A percentile compares a stretch with the other conserved stretches of the same genome.
These are phyloP conservation scores for Biscutella laevigata DNA, from an alignment of 441 rosid genomes.

Conservation along the genomic window DNA sequence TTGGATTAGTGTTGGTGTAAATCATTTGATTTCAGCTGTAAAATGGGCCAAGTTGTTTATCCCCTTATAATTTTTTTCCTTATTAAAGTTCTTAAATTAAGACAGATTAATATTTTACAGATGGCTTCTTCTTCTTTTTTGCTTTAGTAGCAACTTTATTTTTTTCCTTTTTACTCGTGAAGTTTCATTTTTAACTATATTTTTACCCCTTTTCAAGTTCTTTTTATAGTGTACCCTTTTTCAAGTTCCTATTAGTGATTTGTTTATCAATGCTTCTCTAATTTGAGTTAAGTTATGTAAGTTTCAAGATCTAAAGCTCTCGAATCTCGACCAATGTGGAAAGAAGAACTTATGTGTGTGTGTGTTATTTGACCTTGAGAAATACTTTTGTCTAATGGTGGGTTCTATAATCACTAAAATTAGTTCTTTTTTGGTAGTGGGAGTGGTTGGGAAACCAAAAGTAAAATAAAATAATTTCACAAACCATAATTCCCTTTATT, in stretches of 20 bases:
- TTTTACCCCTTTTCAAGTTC: too few species aligned
- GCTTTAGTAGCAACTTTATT: not conserved
- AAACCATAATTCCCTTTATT: not conserved
- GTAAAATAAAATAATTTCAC: slow-evolving; percentile 14
- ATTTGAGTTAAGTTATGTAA: not conserved
- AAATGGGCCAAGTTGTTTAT: not conserved
- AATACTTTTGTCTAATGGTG: slow-evolving; percentile 15
- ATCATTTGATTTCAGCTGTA: slow-evolving; percentile 10
- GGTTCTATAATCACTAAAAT: slow-evolving; percentile 22
- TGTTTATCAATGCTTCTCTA: slow-evolving; percentile 10
- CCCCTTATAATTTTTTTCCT: not conserved
- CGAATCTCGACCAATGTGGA: slow-evolving; percentile 22
- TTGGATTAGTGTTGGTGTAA: not conserved
- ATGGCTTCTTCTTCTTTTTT: slow-evolving; percentile 14
- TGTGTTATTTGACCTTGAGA: slow-evolving; percentile 24
- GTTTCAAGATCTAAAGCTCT: slow-evolving; percentile 4
- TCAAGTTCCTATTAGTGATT: not conserved
- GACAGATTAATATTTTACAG: slow-evolving; percentile 8
- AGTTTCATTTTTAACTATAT: not conserved
- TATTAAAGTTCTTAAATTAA: not conserved
- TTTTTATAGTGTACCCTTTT: slow-evolving; percentile 8
- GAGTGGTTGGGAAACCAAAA: slow-evolving; percentile 25
- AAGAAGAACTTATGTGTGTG: slow-evolving; percentile 18
- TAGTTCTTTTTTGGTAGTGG: slow-evolving; percentile 24
- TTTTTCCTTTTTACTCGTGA: not conserved